Evolutionary conservation across 139 green algal species (phyloP).

Genomic region (Picochlorum sp.): DNA sequence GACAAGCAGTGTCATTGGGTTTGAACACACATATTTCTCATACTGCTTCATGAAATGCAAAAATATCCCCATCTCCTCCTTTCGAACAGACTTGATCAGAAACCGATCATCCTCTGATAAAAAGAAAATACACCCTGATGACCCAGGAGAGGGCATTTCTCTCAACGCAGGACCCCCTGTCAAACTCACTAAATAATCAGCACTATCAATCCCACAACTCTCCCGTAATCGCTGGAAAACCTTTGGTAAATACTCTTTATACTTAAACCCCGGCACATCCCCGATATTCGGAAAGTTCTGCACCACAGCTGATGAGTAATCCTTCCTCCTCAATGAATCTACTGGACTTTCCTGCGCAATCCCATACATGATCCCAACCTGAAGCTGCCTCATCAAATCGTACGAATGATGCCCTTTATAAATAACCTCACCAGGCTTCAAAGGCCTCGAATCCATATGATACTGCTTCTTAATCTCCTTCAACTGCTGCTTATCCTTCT

Average conservation of each 20-base stretch:
- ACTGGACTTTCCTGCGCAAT: conserved; percentile 25
- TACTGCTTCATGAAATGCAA: conserved; percentile 58
- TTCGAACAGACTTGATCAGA: conserved; percentile 67
- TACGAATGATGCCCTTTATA: conserved; percentile 85
- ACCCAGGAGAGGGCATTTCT: conserved; percentile 83
- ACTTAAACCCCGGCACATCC: conserved; percentile 65
- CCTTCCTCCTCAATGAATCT: background rate
- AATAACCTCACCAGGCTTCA: conserved; percentile 46
- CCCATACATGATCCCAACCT: conserved; percentile 84
- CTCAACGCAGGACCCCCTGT: conserved; percentile 67
- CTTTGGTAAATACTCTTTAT: conserved; percentile 87
- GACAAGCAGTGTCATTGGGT: conserved; percentile 57
- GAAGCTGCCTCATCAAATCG: conserved; percentile 86
- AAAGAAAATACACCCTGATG: conserved; percentile 81
- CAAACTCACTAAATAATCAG: conserved; percentile 30
- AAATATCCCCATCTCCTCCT: conserved; percentile 59
- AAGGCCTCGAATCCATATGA: background rate
- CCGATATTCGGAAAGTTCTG: conserved; percentile 60
- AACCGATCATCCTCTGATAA: conserved; percentile 69
- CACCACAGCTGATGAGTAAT: conserved; percentile 6
- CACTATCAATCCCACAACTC: conserved; percentile 59
- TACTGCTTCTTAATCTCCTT: conserved; percentile 26
- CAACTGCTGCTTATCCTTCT: conserved; percentile 18
- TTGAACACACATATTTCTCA: conserved; percentile 44
- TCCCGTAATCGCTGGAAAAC: conserved; percentile 74